Evolutionary conservation across 805 yeast species (phyloP).

Genomic region (Candida loeiensis): DNA sequence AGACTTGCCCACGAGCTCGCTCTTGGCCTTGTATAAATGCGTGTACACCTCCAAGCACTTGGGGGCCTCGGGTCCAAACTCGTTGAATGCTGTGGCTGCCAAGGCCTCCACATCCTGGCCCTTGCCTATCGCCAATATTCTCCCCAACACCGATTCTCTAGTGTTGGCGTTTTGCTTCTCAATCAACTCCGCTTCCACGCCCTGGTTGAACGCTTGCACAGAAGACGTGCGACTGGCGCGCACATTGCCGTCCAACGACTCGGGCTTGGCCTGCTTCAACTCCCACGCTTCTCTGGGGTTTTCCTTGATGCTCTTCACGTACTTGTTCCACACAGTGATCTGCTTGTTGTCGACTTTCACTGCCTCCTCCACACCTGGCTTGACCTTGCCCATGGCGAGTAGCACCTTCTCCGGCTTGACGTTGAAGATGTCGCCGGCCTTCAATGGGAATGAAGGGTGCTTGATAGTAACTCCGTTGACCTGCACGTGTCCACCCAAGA

Average conservation of each 20-base stretch:
- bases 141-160: conserved; percentile 45
- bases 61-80: conserved; percentile 24
- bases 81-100: conserved; percentile 15
- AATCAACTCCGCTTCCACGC: conserved; percentile 43
- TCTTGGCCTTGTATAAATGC: conserved; percentile 26
- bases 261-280: conserved; percentile 40
- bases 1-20: conserved; percentile 20
- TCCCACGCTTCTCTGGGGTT: conserved; percentile 59
- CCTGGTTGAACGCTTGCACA: conserved; percentile 32
- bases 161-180: conserved; percentile 38
- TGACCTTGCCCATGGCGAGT: conserved; percentile 76
- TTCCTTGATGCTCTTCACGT: conserved; percentile 54
- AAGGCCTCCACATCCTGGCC: conserved; percentile 20
- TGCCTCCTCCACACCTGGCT: conserved; percentile 71
- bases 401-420: conserved; percentile 85
- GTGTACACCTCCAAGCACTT: conserved; percentile 35
- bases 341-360: conserved; percentile 69
- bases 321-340: conserved; percentile 71
- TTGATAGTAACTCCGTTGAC: conserved; percentile 80
- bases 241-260: conserved; percentile 27
- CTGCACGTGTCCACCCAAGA: conserved; percentile 72
- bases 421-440: conserved; percentile 82
- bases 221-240: conserved; percentile 13
- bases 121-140: conserved; percentile 36
- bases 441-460: conserved; percentile 74